These are phyloP conservation scores for Isabelozyma pseudorhagii DNA, from an alignment of 805 yeast species.

Conservation along the genomic window DNA sequence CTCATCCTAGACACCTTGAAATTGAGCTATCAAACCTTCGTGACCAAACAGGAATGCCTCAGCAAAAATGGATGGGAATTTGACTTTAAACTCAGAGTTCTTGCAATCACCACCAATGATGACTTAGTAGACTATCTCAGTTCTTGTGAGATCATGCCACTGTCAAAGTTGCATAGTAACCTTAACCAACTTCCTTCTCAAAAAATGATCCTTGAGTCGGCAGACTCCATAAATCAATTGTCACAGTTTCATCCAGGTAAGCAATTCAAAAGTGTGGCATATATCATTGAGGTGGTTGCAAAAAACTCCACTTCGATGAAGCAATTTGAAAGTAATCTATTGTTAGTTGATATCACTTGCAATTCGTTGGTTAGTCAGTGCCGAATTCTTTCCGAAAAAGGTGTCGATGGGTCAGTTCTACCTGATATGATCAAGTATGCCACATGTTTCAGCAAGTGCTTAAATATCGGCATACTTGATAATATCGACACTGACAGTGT, in stretches of 20 bases:
- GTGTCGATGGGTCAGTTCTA: not conserved
- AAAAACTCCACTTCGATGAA: conserved; percentile 1
- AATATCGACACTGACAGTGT: conserved; percentile 8
- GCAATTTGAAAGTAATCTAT: conserved; percentile 7
- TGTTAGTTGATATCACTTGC: conserved; percentile 10
- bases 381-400: not conserved
- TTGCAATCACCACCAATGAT: conserved; percentile 3
- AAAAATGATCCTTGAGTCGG: conserved; percentile 12
- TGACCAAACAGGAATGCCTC: conserved; percentile 2
- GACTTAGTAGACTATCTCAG: conserved; percentile 6
- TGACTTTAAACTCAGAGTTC: conserved; percentile 6
- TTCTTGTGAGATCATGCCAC: conserved; percentile 1
- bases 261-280: not conserved
- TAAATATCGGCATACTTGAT: conserved; percentile 27
- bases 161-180: not conserved
- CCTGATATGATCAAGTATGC: conserved; percentile 5
- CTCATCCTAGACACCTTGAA: conserved; percentile 5
- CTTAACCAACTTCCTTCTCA: conserved; percentile 10
- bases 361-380: conserved; percentile 3
- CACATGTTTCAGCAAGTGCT: conserved; percentile 28
- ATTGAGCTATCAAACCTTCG: conserved; percentile 6
- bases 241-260: conserved; percentile 1
- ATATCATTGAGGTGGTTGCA: conserved; percentile 10
- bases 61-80: conserved; percentile 4
- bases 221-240: conserved; percentile 3